phyloP scores from a whole-genome alignment of 2,329 filamentous ascomycete genomes.

The Diaporthe humulicola region DNA sequence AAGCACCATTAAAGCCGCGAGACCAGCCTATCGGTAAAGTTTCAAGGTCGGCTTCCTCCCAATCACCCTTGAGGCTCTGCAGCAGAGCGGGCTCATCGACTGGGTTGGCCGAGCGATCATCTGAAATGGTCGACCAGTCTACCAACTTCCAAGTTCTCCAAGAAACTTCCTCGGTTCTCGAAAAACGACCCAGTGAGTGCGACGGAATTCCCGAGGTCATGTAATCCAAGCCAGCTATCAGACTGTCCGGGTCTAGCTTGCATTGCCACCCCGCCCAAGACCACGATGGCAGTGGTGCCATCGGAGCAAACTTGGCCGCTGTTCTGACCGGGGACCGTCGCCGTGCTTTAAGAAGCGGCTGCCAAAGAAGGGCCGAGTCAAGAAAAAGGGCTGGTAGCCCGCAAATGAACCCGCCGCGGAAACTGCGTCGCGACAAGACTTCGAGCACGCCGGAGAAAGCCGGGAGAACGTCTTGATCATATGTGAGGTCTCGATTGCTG shows the following conservation, averaged over 20 bases:
- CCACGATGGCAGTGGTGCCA: neutral
- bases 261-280: constrained; percentile 24
- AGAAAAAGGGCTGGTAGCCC: neutral
- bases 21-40: neutral
- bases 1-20: neutral
- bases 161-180: neutral
- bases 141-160: neutral
- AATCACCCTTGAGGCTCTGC: neutral
- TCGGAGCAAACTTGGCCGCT: neutral
- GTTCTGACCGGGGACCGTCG: neutral
- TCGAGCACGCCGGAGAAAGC: constrained; percentile 13
- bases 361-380: constrained; percentile 18
- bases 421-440: neutral
- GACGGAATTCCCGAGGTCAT: accelerated
- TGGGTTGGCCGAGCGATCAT: neutral
- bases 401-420: neutral
- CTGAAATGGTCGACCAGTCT: neutral
- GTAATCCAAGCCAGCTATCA: neutral
- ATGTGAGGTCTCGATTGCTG: constrained; percentile 1
- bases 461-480: neutral
- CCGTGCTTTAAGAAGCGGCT: neutral
- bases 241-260: constrained; percentile 13
- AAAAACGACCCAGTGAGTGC: neutral
- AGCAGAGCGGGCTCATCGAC: neutral
- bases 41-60: neutral